A percentile compares a stretch with the other conserved stretches of the same genome.
These are phyloP conservation scores for Streptanthus diversifolius DNA, from an alignment of 345 rosid genomes.

Conservation along the genomic window DNA sequence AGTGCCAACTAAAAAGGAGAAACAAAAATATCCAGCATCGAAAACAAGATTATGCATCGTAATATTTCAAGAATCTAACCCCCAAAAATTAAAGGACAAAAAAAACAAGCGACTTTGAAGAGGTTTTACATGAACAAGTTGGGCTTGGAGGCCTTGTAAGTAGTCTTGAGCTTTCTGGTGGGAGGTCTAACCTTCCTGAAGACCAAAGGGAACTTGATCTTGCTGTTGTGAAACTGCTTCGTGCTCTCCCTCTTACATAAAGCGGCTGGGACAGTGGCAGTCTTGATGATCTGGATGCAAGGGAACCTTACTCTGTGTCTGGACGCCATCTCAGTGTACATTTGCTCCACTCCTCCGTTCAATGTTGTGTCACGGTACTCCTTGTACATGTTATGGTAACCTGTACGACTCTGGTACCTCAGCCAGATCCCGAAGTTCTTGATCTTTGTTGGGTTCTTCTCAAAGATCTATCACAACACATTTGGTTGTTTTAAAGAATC, in stretches of 20 bases:
- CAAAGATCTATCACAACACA: constrained; percentile 40
- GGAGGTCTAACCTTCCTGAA: constrained; percentile 52
- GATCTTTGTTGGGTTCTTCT: constrained; percentile 58
- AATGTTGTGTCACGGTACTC: constrained; percentile 51
- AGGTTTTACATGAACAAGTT: constrained; percentile 47
- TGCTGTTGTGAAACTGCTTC: constrained; percentile 57
- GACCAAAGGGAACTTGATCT: constrained; percentile 46
- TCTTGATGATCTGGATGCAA: constrained; percentile 60
- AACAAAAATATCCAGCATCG: not conserved
- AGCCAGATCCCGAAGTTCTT: constrained; percentile 63
- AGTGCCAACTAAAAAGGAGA: not conserved
- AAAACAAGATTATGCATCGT: not conserved
- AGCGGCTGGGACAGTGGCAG: constrained; percentile 47
- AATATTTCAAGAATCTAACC: constrained; percentile 8
- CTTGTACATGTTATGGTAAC: constrained; percentile 55
- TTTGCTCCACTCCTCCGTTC: constrained; percentile 60
- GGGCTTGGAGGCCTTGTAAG: constrained; percentile 48
- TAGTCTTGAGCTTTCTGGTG: constrained; percentile 56
- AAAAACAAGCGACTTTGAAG: not conserved
- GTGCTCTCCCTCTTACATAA: constrained; percentile 55
- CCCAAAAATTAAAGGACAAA: not conserved
- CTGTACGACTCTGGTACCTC: constrained; percentile 54
- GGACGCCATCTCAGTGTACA: constrained; percentile 66
- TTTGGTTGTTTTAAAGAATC: not conserved
- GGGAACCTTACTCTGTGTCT: constrained; percentile 65